phyloP scores from a whole-genome alignment of 352 stramenopile genomes.

The Pythium utonaiense region DNA sequence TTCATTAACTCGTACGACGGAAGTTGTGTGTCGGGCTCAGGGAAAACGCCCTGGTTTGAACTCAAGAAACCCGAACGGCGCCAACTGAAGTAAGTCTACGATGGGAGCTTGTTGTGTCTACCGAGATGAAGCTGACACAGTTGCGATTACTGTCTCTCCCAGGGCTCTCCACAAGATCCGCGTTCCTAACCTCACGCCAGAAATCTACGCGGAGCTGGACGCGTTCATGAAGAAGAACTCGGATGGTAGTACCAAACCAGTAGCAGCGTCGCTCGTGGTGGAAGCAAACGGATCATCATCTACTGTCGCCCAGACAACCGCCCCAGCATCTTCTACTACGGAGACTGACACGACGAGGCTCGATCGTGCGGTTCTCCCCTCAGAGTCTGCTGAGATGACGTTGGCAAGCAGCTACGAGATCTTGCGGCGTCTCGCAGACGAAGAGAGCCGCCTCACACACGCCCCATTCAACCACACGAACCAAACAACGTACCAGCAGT shows the following conservation, averaged over 20 bases:
- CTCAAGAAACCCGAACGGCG: slow-evolving; percentile 46
- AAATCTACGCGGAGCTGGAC: slow-evolving; percentile 54
- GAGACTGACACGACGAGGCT: neutral
- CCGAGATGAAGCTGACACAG: neutral
- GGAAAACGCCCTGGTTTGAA: slow-evolving; percentile 48
- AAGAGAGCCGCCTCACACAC: slow-evolving; percentile 19
- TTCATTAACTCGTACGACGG: slow-evolving; percentile 55
- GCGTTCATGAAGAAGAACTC: slow-evolving; percentile 33
- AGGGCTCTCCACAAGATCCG: slow-evolving; percentile 38
- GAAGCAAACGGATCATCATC: neutral
- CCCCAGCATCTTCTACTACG: neutral
- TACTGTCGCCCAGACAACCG: neutral
- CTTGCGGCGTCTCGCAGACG: slow-evolving; percentile 22
- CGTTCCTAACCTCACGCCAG: slow-evolving; percentile 41
- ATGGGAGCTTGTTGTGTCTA: neutral
- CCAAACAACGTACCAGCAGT: slow-evolving; percentile 1
- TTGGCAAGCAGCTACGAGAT: slow-evolving; percentile 13
- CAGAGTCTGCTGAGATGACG: neutral
- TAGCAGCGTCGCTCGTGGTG: neutral
- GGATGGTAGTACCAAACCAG: neutral
- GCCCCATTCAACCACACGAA: neutral
- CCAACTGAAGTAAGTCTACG: slow-evolving; percentile 31
- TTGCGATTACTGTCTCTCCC: neutral
- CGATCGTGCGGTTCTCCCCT: neutral
- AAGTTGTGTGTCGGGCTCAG: slow-evolving; percentile 20